These are phyloP conservation scores for Pythium scleroteichum DNA, from an alignment of 352 stramenopile species.

Conservation along the genomic window DNA sequence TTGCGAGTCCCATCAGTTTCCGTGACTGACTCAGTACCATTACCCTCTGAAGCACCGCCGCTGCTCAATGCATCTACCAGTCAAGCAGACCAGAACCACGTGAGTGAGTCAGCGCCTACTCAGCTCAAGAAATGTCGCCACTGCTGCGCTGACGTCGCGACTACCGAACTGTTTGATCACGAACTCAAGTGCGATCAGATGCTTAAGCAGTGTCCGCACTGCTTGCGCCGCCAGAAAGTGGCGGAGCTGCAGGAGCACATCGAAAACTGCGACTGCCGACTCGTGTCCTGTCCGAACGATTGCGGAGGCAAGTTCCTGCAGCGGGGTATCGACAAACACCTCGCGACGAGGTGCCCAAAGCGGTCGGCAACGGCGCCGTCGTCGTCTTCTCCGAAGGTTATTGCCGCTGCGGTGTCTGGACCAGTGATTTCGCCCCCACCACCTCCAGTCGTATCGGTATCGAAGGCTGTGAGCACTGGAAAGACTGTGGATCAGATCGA, in stretches of 20 bases:
- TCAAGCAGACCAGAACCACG: too few relatives aligned
- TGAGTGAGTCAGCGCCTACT: not conserved
- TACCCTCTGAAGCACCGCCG: not conserved
- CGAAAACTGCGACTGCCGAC: conserved; percentile 76
- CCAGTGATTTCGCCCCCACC: not conserved
- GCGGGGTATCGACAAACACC: conserved; percentile 69
- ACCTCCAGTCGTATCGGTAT: not conserved
- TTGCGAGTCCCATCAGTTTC: not conserved
- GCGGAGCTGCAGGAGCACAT: conserved; percentile 80
- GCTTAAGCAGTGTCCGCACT: conserved; percentile 84
- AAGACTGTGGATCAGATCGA: too few relatives aligned
- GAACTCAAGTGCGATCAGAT: conserved; percentile 79
- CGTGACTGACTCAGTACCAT: not conserved
- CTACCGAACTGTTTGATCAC: conserved; percentile 60
- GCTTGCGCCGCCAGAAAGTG: conserved; percentile 76
- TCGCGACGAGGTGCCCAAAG: conserved; percentile 66
- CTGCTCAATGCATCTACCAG: not conserved
- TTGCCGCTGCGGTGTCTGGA: not conserved
- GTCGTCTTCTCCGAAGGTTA: not conserved
- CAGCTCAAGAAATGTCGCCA: conserved; percentile 67
- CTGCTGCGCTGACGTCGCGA: conserved; percentile 47
- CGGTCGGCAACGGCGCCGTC: conserved; percentile 1
- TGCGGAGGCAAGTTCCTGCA: conserved; percentile 83
- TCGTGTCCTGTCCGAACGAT: conserved; percentile 74
- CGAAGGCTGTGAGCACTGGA: too few relatives aligned